These are phyloP conservation scores for Aphanomyces invadans DNA, from an alignment of 352 stramenopile species.

Conservation along the genomic window DNA sequence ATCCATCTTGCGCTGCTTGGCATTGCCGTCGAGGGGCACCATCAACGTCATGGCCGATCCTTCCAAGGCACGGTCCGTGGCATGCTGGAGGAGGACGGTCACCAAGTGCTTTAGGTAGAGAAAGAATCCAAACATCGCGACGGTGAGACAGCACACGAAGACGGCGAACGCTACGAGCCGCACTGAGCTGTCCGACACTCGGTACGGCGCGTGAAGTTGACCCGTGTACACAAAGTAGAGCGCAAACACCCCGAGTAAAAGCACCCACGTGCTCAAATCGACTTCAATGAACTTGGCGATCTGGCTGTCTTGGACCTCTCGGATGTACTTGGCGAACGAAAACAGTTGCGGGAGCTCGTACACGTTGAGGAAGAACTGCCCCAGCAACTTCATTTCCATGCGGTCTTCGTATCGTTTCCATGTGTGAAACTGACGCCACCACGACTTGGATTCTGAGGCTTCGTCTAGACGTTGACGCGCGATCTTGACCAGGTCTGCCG, in stretches of 20 bases:
- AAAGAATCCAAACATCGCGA: conserved; percentile 10
- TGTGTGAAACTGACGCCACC: not conserved
- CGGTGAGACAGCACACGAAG: conserved; percentile 8
- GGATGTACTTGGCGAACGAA: conserved; percentile 71
- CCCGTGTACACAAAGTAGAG: conserved; percentile 19
- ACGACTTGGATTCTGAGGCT: conserved; percentile 19
- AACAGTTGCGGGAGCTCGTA: conserved; percentile 43
- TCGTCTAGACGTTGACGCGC: not conserved
- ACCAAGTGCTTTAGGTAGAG: conserved; percentile 10
- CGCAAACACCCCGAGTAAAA: conserved; percentile 15
- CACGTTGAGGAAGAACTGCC: conserved; percentile 40
- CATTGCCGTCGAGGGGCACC: not conserved
- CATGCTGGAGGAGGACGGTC: conserved; percentile 3
- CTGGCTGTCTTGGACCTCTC: conserved; percentile 64
- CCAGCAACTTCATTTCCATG: conserved; percentile 36
- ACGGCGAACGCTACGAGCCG: conserved; percentile 2
- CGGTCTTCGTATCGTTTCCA: conserved; percentile 26
- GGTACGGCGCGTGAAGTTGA: conserved; percentile 3
- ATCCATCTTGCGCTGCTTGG: not conserved
- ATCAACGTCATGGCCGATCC: not conserved
- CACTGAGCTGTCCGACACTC: not conserved
- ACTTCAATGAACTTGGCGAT: conserved; percentile 79
- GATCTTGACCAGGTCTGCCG: conserved; percentile 34
- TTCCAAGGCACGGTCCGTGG: conserved; percentile 1
- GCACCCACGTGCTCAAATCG: conserved; percentile 46